Evolutionary conservation across 2,329 filamentous ascomycete genomes (phyloP), one percentile per base, ranked within the genome.

Genomic region (Didymella pomorum): DNA sequence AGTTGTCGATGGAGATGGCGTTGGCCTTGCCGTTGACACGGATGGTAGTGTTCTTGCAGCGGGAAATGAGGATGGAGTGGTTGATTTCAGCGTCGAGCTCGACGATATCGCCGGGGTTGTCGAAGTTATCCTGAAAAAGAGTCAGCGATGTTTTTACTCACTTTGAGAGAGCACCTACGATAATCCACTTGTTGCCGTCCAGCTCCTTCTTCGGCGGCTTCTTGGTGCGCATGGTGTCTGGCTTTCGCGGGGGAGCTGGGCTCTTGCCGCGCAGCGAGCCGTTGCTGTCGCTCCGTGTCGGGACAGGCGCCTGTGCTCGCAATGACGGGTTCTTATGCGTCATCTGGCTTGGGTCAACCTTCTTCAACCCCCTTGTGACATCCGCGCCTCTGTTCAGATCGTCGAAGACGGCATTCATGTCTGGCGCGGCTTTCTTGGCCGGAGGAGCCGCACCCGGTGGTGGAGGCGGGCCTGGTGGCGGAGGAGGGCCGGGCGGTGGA

Each of bases 291-390:
- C 82, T 83, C 56, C 84, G 80, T 56, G 82, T 82, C 1, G 90
- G 83, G 3, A 94, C 91, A 2, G 86, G 84, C 12, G 91, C 90
- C 60, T 83, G 82, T 23, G 91, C 86, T 62, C 95, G 89, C 57
- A 99, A 83, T 10, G 88, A 87, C 14, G 95, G 95, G 79, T 99
- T 99, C 83, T 98, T 98, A 80, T 99, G 95, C 60, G 95, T 99
- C 94, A 97, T 97, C 78, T 98, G 85, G 52, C 91, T 95, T 74
- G 89, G 90, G 80, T 97, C 94, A 48, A 99, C 95, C 82, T 97
- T 99, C 66, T 91, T 90, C 33, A 99, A 84, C 29, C 91, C 89
- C 65, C 91, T 88, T 4, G 95, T 99, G 59, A 99, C 91, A n/a
- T 86, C 84, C 60, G 91, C 87, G 56, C 95, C 95, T 75, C 90